These are phyloP conservation scores for Penicillium sp. DNA, from an alignment of 2,329 filamentous ascomycete genomes.

Conservation along the genomic window DNA sequence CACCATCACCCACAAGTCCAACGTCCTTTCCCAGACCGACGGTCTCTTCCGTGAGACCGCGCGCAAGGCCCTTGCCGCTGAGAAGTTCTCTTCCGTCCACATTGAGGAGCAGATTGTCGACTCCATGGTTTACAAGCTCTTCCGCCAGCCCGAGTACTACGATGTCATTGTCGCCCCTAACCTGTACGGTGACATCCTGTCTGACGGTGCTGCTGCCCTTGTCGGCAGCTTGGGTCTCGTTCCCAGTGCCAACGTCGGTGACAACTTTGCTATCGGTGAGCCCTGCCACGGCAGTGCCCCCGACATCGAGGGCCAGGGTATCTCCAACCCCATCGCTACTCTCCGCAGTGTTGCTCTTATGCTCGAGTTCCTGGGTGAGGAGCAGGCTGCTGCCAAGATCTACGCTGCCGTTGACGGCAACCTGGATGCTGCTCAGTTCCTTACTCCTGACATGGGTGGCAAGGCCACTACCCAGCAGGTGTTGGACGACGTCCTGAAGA, in stretches of 20 bases:
- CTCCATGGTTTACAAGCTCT: slow-evolving; percentile 99
- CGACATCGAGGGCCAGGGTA: slow-evolving; percentile 88
- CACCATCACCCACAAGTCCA: slow-evolving; percentile 98
- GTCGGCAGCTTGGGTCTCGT: slow-evolving; percentile 91
- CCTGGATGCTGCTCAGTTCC: slow-evolving; percentile 75
- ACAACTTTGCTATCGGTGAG: slow-evolving; percentile 93
- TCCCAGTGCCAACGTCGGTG: slow-evolving; percentile 91
- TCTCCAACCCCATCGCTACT: slow-evolving; percentile 96
- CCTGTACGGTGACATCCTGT: slow-evolving; percentile 95
- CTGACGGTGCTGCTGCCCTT: slow-evolving; percentile 90
- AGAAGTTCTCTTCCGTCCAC: slow-evolving; percentile 64
- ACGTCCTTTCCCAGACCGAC: slow-evolving; percentile 94
- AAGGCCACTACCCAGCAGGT: slow-evolving; percentile 84
- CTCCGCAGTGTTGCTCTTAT: slow-evolving; percentile 88
- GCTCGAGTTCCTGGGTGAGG: slow-evolving; percentile 92
- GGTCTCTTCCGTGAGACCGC: slow-evolving; percentile 87
- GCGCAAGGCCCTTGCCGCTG: slow-evolving; percentile 67
- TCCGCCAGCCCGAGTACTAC: slow-evolving; percentile 92
- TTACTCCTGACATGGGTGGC: slow-evolving; percentile 90
- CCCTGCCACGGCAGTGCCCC: slow-evolving; percentile 96
- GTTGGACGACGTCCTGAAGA: slow-evolving; percentile 79
- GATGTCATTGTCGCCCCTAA: slow-evolving; percentile 98
- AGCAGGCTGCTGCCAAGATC: slow-evolving; percentile 82
- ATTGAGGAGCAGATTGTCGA: slow-evolving; percentile 99
- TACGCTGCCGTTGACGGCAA: slow-evolving; percentile 91